Evolutionary conservation across 768 basidiomycete species (phyloP), one percentile per base, ranked within the genome.

Genomic region (Gloeopeniophorella convolvens): DNA sequence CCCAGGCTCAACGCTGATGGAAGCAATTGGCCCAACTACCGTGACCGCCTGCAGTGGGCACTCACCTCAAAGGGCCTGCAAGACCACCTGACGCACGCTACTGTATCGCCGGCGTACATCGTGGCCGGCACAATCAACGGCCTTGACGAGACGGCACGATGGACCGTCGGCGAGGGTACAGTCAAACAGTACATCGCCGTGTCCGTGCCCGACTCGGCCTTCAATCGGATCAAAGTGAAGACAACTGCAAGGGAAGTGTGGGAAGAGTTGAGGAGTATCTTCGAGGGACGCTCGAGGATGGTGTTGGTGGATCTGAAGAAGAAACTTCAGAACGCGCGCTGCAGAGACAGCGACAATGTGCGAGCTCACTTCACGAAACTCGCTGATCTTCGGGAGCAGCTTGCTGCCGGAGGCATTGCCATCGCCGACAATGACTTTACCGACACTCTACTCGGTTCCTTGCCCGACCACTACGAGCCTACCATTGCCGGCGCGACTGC

Each of bases 391-490:
- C 12, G 37, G 11, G 37, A 40, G 21, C 37, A 40, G 6, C 15
- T 40, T 5, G 37, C 21, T 1, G 37, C 37, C 3, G 24, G 20
- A 23, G 37, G 37, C 21, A 40, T 11, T 9, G 13, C 37, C 0
- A 21, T 21, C 11, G 6, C 8, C 9, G 54, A 58, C 15, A 30
- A 48, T 1, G 31, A 48, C 3, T 53, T 48, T 31, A 50, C 42
- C n/a, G 33, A 39, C 11, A 37, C 56, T 21, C 53, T 61, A 13
- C 34, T 61, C n/a, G 18, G 39, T 20, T 49, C 45, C 8, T 40
- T 61, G 1, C 55, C 60, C 11, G 7, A 11, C 1, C 42, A 52
- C 10, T 59, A 57, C 36, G 27, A 45, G 4, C 12, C 47, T 15
- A 16, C 42, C 27, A 42, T 50, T 7, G 28, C 42, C 12, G 27